These are phyloP conservation scores for Aaosphaeria arxii DNA, from an alignment of 2,329 filamentous ascomycete species.

Conservation along the genomic window DNA sequence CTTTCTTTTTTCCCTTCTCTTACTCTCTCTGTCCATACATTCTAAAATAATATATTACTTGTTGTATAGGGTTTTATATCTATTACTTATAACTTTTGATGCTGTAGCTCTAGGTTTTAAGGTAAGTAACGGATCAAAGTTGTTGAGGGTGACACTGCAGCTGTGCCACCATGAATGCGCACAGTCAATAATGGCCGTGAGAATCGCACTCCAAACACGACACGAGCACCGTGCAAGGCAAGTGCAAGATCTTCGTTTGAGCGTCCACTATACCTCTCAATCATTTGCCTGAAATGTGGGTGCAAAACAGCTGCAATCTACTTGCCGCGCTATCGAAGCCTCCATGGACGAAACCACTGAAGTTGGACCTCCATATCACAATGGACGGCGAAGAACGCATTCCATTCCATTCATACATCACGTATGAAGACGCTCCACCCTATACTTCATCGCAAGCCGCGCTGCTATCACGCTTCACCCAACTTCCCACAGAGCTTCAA, in stretches of 20 bases:
- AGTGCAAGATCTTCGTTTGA: too few relatives aligned
- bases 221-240: too few relatives aligned
- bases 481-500: slow-evolving; percentile 12
- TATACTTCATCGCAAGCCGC: slow-evolving; percentile 1
- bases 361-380: neutral
- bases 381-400: neutral
- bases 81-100: too few relatives aligned
- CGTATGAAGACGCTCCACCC: neutral
- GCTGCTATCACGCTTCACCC: slow-evolving; percentile 4
- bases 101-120: too few relatives aligned
- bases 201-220: too few relatives aligned
- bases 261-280: neutral
- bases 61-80: too few relatives aligned
- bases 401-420: neutral
- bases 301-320: slow-evolving; percentile 7
- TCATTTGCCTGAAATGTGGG: neutral
- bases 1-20: neutral
- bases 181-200: too few relatives aligned
- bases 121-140: too few relatives aligned
- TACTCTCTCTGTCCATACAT: too few relatives aligned
- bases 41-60: too few relatives aligned
- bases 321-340: slow-evolving; percentile 1
- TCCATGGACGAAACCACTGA: neutral
- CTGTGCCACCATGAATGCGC: too few relatives aligned
- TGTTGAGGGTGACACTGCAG: too few relatives aligned